Base-by-base conservation (phyloP, 2,329 filamentous ascomycete species). In the Xylariaceae sp. region DNA sequence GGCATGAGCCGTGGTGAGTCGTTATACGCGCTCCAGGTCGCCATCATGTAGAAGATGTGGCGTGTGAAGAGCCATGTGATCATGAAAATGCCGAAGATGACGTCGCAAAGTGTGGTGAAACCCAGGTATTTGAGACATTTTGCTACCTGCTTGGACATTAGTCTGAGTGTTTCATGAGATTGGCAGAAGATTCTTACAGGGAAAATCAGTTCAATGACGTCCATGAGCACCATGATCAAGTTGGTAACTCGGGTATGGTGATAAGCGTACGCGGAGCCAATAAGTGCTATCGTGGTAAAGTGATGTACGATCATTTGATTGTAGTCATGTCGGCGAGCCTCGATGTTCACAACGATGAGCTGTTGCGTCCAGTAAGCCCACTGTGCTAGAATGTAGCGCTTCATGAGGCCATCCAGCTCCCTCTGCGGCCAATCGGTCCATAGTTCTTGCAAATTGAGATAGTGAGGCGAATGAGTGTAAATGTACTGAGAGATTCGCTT, bases 221-320 rank as follows among this genome's bases (percentile, higher is more conserved):
- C 92, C 90, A 97, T 96, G 56, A 95, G 77, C 45, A 89, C 86
- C 47, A 97, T 74, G 47, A 96, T 90, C 38, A 95, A 78, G 63
- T 90, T 94, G 44, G 89, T 90, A 27, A 96, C 88, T 39, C 87
- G 86, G 48, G 85, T 92, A 65, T 90, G 84, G 64, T 91, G 85
- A 67, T 94, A 95, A 54, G 83, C 80, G 67, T 96, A 96, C 54
- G 87, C 90, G 30, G 84, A 79, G 52, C 83, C 82, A 52, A 97
- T 83, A 41, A 97, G 81, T 3, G 76, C 73, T 61, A 83, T 88
- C 18, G 92, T 97, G 63, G 96, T 83, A 64, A 96, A 78, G 71
- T 97, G 92, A 68, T 97, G 92, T 12, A 83, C 84, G 58, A 96
- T 83, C 92, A 97, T 97, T 70, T 96, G 90, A 73, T 83, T 87